These are phyloP conservation scores for Priceomyces castillae DNA, from an alignment of 805 yeast genomes.

Conservation along the genomic window DNA sequence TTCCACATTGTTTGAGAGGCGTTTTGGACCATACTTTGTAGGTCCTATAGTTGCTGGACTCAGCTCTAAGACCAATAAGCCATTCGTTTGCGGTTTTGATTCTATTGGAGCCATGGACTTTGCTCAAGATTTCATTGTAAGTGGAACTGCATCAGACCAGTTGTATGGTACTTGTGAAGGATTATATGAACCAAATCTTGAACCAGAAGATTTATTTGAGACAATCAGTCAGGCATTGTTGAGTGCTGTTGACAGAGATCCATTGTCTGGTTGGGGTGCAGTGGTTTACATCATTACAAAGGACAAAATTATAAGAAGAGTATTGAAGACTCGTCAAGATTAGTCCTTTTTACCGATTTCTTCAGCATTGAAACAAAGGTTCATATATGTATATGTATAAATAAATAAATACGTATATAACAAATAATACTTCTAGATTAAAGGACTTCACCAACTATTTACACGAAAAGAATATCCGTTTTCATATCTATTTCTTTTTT, in stretches of 20 bases:
- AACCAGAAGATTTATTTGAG: conserved; percentile 93
- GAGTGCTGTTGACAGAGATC: conserved; percentile 96
- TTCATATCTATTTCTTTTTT: neutral
- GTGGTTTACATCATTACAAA: conserved; percentile 88
- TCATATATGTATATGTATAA: neutral
- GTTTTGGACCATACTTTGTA: conserved; percentile 95
- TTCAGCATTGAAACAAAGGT: conserved; percentile 1
- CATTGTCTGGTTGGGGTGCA: conserved; percentile 98
- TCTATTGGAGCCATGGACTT: conserved; percentile 94
- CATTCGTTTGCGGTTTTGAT: conserved; percentile 94
- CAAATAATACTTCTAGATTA: neutral
- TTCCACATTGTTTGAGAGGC: conserved; percentile 80
- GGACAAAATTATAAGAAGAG: conserved; percentile 84
- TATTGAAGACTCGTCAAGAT: conserved; percentile 94
- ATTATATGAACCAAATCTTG: conserved; percentile 88
- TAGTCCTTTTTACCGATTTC: conserved; percentile 28
- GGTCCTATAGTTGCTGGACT: conserved; percentile 97
- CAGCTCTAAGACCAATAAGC: conserved; percentile 74
- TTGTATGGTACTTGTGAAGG: conserved; percentile 98
- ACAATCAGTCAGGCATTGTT: conserved; percentile 90
- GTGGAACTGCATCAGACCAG: conserved; percentile 97
- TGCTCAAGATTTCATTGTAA: conserved; percentile 90
- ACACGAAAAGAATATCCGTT: neutral
- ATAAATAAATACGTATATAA: neutral
- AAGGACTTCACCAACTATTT: neutral